Base-by-base conservation (phyloP, 129 eudicot species). In the carrot (Daucus carota) region DNA sequence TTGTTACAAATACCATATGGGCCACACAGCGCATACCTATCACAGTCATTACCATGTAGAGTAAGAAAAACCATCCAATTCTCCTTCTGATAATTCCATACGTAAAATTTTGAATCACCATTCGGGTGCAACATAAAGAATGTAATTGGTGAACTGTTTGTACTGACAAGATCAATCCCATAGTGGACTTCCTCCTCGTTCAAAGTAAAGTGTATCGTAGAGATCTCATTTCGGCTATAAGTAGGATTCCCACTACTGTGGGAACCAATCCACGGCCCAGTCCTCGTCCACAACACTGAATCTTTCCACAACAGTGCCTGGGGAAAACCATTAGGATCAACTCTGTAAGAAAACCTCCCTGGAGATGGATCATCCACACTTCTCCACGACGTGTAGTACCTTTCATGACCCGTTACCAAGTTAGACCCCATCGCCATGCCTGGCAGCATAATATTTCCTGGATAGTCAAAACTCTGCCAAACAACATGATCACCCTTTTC, bases 21-120 rank as follows among this genome's bases (percentile, higher is more conserved):
- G 3, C 85, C 82, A 57, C 85, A 82, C 0, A 28, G 47, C 3
- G 40, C 82, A 34, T 82, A 78, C 22, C 15, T 18, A 48, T 77
- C 85, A 4, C 75, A 41, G 16, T 72, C 45, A 42, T 28, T n/a
- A 8, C 6, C 20, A 11, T 6, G 24, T 22, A 28, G 26, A 42
- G 48, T 42, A 10, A 18, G 11, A n/a, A 20, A 41, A 41, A 42
- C 22, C 32, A 41, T 24, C 59, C 75, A 72, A 11, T 41, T 12
- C n/a, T 44, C 8, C 22, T 32, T 65, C 31, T 31, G n/a, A 65
- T 65, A 4, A 31, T 65, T 65, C 70, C 70, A 31, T 32, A 24
- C 46, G 4, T 2, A 15, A 3, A 45, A 33, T 15, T 72, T 33
- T 44, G 46, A 24, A 26, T 59, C 67, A 1, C 34, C 67, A 59